Conservation (phyloP, 2,329 filamentous ascomycete genomes). For the Chaetomium globosum region DNA sequence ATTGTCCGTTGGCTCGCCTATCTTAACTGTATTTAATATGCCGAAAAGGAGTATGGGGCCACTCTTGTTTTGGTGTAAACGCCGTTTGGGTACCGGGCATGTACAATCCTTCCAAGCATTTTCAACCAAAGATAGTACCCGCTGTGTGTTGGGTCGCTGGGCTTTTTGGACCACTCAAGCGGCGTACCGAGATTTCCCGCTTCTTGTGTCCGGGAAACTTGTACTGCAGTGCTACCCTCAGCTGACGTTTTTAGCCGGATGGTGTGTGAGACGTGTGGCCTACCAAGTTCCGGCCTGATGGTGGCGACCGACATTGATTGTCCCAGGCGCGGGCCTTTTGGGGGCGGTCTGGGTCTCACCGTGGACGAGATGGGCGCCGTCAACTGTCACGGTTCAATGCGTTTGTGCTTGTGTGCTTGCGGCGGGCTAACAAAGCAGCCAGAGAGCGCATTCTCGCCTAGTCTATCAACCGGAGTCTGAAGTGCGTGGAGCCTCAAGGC, state of each 20-base stretch:
- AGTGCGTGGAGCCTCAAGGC: neutral
- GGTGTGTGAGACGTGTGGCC: conserved; percentile 10
- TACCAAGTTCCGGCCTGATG: neutral
- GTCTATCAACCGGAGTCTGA: neutral
- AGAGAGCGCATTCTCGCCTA: neutral
- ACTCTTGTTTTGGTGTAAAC: neutral
- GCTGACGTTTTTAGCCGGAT: conserved; percentile 33
- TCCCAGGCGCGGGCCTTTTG: neutral
- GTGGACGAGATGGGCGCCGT: neutral
- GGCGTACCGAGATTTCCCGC: conserved; percentile 15
- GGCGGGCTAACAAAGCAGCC: neutral
- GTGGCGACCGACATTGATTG: neutral
- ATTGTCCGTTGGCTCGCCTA: neutral
- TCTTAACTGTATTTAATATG: neutral
- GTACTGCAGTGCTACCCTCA: conserved; percentile 26
- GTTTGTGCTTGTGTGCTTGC: too few species aligned
- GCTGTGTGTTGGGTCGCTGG: neutral
- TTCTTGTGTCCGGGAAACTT: conserved; percentile 21
- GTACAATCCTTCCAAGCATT: neutral
- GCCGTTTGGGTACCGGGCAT: conserved; percentile 1
- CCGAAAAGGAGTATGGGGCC: neutral
- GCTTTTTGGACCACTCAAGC: conserved; percentile 21
- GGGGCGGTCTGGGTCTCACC: neutral
- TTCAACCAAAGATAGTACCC: conserved; percentile 5
- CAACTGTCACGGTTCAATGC: neutral